Evolutionary conservation across 108 stramenopile species (phyloP), one percentile per base, ranked within the genome.

Genomic region (Fistulifera solaris): DNA sequence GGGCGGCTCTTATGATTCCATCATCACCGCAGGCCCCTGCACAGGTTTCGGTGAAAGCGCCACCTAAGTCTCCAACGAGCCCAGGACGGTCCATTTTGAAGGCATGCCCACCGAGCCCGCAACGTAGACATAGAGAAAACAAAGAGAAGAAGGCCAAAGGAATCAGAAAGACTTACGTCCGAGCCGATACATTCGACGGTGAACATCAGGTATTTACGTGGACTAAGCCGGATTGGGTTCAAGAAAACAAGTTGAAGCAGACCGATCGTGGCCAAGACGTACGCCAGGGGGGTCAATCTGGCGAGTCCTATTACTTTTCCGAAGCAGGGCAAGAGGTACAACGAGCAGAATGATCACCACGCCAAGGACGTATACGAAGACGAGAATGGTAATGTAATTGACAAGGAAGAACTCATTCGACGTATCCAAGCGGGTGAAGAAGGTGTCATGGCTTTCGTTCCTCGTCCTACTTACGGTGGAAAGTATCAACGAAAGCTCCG

Each of bases 191-290:
- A 24, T 57, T 57, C 26, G 56, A 57, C 18, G 56, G 56, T 15
- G 56, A 57, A 26, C 56, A 57, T 15, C 56, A 40, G 14, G 56
- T 57, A 24, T 59, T 49, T 27, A 38, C 22, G 8, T 59, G 58
- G 58, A 18, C 24, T 15, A 59, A 59, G 47, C 58, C 58, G 17
- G 58, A 44, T 13, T 59, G 58, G 58, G 40, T 46, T 1, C 27
- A 48, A 8, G 58, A 45, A 16, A 25, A 48, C 27, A 44, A 59
- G 47, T 26, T 59, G 47, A 45, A 44, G 16, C 31, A 28, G 27
- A 59, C 58, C 1, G 47, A 49, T 17, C 26, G 28, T 24, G 58
- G 58, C 2, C n/a, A 38, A 3, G 16, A 19, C 6, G 31, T 59
- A 13, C 46, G 58, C 8, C 15, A 59, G 17, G 58, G 58, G n/a